These are phyloP conservation scores for Saturnispora sekii DNA, from an alignment of 805 yeast genomes.

Conservation along the genomic window DNA sequence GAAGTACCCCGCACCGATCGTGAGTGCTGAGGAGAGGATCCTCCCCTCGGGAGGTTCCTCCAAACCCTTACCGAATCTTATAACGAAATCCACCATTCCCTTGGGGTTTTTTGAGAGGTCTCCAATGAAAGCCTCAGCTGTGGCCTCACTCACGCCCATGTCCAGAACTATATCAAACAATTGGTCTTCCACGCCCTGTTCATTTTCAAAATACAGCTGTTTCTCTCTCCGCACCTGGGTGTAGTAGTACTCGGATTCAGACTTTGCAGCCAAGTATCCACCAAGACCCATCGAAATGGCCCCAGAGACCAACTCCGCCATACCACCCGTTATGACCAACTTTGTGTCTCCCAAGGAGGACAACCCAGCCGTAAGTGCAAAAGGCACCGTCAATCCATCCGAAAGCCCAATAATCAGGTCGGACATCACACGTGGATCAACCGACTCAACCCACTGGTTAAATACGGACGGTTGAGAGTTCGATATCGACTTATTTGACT, in stretches of 20 bases:
- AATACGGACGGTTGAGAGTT: background rate
- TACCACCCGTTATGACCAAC: constrained; percentile 93
- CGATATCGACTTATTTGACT: background rate
- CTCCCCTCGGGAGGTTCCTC: constrained; percentile 94
- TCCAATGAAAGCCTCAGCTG: constrained; percentile 60
- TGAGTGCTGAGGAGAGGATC: constrained; percentile 77
- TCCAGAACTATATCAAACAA: constrained; percentile 74
- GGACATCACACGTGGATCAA: constrained; percentile 89
- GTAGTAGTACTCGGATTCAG: constrained; percentile 68
- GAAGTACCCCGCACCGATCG: constrained; percentile 84
- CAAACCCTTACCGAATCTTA: constrained; percentile 82
- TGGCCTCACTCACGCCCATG: constrained; percentile 61
- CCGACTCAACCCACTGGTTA: constrained; percentile 11
- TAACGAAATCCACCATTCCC: constrained; percentile 74
- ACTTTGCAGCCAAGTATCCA: constrained; percentile 89
- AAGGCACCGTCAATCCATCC: constrained; percentile 97
- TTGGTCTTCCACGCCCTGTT: constrained; percentile 60
- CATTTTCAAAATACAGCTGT: constrained; percentile 52
- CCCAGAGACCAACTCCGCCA: constrained; percentile 95
- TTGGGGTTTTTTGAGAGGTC: constrained; percentile 76
- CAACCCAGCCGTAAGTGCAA: constrained; percentile 94
- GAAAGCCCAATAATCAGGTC: constrained; percentile 89
- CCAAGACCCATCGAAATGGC: constrained; percentile 98
- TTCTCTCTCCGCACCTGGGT: constrained; percentile 67
- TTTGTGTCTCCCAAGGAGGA: constrained; percentile 83